Conservation (phyloP, 345 rosid species). For the Salix caprea region DNA sequence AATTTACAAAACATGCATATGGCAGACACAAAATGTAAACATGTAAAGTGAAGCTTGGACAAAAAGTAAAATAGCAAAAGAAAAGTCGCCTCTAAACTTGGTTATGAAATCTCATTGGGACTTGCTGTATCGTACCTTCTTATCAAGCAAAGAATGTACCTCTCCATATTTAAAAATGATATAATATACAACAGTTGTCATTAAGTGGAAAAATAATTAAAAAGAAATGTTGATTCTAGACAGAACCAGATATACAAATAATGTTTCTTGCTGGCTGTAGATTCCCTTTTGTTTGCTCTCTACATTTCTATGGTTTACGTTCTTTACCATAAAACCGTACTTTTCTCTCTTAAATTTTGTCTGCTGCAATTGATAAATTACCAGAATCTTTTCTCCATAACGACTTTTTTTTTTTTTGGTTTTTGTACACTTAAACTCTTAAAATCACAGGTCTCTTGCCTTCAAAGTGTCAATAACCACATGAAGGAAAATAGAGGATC, state of each 20-base stretch:
- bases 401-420: background rate
- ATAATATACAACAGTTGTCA: background rate
- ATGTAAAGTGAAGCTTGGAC: background rate
- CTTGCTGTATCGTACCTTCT: background rate
- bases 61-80: background rate
- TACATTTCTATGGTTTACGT: conserved; percentile 1
- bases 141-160: background rate
- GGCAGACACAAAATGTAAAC: background rate
- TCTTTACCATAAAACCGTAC: background rate
- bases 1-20: background rate
- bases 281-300: background rate
- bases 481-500: conserved; percentile 3
- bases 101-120: background rate
- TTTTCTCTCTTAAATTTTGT: conserved; percentile 2
- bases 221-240: conserved; percentile 12
- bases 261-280: conserved; percentile 9
- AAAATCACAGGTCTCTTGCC: background rate
- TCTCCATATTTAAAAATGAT: background rate
- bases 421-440: background rate
- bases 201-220: background rate
- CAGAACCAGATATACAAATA: conserved; percentile 5
- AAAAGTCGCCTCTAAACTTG: background rate
- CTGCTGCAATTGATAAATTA: background rate
- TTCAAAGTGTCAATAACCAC: conserved; percentile 7
- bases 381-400: background rate